Base-by-base conservation (phyloP, 345 rosid genomes). In the Populus simonii region DNA sequence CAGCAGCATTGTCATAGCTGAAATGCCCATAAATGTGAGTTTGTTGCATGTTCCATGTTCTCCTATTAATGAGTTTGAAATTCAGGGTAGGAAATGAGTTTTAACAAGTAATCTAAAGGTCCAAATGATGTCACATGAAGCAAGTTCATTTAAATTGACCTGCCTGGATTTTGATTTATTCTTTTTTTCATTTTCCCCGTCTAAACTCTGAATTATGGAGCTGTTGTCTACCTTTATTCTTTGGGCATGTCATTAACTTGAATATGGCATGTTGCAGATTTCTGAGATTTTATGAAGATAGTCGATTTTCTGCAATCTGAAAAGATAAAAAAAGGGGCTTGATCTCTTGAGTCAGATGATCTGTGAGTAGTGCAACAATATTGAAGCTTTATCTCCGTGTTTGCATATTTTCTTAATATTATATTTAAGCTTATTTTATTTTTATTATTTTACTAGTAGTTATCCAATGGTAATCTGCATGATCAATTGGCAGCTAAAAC, bases 1-100 rank as follows among this genome's bases (percentile, higher is more conserved):
- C 84, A 89, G 91, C 69, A 73, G 83, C 75, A 79, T 93, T 73
- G 79, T 86, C 83, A 91, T 95, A 23, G 91, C 89, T 3, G 99
- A 93, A 86, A 92, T 95, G 99, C 99, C 99, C 17, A 91, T 95
- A 67, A 89, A 92, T 89, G 93, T 89, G 76, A 84, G 89, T 74
- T 29, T 49, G 10, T 61, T 78, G 38, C 76, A 69, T 27, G 69
- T 23, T 75, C 53, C 10, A 1, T 11, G 18, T 39, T 78, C 51
- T 53, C 20, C 27, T 33, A n/a, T 68, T 66, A 68, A 16, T 80
- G 22, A 5, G 20, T 81, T 47, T 8, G 65, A n/a, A 33, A 59
- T 31, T n/a, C 49, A 7, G 27, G 16, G 17, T 74, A 47, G n/a
- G 35, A 31, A 62, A 55, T 31, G 51, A 63, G 27, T 55, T 72